Conservation (phyloP, 2,329 filamentous ascomycete genomes). For the Lachnellula arida region DNA sequence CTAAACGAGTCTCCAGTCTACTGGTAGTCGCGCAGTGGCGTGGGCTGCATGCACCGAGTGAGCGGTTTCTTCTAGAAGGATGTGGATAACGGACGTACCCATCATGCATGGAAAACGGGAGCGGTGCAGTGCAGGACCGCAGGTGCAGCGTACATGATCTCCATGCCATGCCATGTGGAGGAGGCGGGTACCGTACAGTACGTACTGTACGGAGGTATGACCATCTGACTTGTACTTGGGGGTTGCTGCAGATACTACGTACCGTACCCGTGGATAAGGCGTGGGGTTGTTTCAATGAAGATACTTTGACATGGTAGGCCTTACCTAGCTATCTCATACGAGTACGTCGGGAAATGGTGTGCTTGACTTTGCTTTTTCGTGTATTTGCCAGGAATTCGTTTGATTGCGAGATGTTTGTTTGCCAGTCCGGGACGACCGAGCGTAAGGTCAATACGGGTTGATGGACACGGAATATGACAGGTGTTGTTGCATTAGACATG, state of each 20-base stretch:
- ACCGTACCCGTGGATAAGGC: no score
- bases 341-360: not conserved
- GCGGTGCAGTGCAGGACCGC: not conserved
- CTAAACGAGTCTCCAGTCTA: no score
- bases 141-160: not conserved
- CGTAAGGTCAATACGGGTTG: not conserved
- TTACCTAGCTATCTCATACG: not conserved
- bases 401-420: not conserved
- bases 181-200: not conserved
- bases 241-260: no score
- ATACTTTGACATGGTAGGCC: not conserved
- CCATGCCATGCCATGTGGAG: not conserved
- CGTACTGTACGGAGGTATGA: no score
- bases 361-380: not conserved
- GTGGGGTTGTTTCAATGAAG: no score
- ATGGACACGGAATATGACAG: not conserved
- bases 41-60: not conserved
- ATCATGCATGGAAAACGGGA: not conserved
- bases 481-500: not conserved
- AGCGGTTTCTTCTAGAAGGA: not conserved
- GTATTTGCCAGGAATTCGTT: not conserved
- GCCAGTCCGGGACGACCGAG: not conserved
- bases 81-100: not conserved
- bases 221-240: not conserved
- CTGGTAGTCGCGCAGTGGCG: no score